These are phyloP conservation scores for Cyphellophora europaea DNA, from an alignment of 2,329 filamentous ascomycete species.

Conservation along the genomic window DNA sequence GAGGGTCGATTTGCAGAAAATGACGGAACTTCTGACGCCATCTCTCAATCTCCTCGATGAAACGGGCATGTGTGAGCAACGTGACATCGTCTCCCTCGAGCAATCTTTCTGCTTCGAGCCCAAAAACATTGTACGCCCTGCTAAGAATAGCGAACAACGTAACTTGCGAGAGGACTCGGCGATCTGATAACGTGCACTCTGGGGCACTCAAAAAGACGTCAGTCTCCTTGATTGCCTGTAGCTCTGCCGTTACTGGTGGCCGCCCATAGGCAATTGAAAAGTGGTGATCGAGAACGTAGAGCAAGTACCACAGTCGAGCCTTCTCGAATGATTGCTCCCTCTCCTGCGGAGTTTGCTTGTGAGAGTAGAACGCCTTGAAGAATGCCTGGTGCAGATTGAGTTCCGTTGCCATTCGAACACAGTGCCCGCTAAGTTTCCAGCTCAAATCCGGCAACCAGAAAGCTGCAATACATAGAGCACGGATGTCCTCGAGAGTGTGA, in stretches of 20 bases:
- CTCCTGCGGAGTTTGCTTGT: constrained; percentile 29
- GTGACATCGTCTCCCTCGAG: constrained; percentile 18
- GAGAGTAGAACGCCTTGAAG: constrained; percentile 39
- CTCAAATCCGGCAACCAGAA: constrained; percentile 56
- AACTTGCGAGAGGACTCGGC: constrained; percentile 49
- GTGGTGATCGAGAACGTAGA: constrained; percentile 59
- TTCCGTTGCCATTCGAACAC: constrained; percentile 50
- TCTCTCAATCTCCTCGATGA: constrained; percentile 41
- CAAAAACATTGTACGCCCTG: constrained; percentile 48
- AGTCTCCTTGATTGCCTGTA: constrained; percentile 48
- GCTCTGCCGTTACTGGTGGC: constrained; percentile 49
- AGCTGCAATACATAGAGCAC: constrained; percentile 50
- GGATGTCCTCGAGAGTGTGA: constrained; percentile 48
- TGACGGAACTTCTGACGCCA: constrained; percentile 41
- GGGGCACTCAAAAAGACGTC: constrained; percentile 46
- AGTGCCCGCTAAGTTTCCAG: constrained; percentile 53
- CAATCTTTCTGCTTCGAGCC: constrained; percentile 33
- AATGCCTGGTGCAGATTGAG: constrained; percentile 47
- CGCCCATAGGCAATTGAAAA: constrained; percentile 54
- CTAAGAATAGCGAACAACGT: constrained; percentile 49
- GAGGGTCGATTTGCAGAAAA: constrained; percentile 13
- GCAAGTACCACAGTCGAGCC: constrained; percentile 51
- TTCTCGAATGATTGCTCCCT: constrained; percentile 34
- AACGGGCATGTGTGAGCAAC: constrained; percentile 36
- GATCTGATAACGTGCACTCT: constrained; percentile 44